phyloP scores from a whole-genome alignment of 805 yeast genomes.

The Brettanomyces nanus region DNA sequence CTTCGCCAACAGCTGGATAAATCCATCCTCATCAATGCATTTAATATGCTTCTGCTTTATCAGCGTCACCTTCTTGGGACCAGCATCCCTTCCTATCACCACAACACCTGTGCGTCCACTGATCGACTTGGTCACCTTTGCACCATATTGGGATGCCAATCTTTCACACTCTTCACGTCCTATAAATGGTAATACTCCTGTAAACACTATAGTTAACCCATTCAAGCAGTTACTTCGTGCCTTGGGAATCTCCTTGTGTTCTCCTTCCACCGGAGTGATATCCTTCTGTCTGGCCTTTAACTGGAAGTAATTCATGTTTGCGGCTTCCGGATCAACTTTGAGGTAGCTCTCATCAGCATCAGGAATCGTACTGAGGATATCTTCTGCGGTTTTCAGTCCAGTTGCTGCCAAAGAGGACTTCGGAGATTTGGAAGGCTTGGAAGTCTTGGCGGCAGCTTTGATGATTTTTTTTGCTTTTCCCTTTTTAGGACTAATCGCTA shows the following conservation, averaged over 20 bases:
- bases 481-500: too few species aligned
- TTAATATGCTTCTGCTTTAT: constrained; percentile 68
- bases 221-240: constrained; percentile 81
- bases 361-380: constrained; percentile 55
- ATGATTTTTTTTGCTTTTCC: too few species aligned
- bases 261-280: constrained; percentile 24
- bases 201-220: constrained; percentile 88
- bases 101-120: constrained; percentile 82
- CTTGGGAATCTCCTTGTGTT: constrained; percentile 49
- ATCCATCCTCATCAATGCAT: constrained; percentile 83
- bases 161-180: constrained; percentile 70
- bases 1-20: constrained; percentile 56
- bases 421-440: too few species aligned
- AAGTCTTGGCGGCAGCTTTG: too few species aligned
- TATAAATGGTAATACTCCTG: constrained; percentile 77
- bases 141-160: constrained; percentile 82
- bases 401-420: too few species aligned
- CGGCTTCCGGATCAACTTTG: constrained; percentile 34
- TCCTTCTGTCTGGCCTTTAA: constrained; percentile 41
- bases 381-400: constrained; percentile 47
- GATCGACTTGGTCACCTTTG: constrained; percentile 78
- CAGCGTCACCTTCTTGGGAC: constrained; percentile 84
- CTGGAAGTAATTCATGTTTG: constrained; percentile 45
- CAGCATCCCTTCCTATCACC: constrained; percentile 92
- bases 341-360: constrained; percentile 52